Evolutionary conservation across 768 basidiomycete genomes (phyloP).

Genomic region (Scleroderma citrinum): DNA sequence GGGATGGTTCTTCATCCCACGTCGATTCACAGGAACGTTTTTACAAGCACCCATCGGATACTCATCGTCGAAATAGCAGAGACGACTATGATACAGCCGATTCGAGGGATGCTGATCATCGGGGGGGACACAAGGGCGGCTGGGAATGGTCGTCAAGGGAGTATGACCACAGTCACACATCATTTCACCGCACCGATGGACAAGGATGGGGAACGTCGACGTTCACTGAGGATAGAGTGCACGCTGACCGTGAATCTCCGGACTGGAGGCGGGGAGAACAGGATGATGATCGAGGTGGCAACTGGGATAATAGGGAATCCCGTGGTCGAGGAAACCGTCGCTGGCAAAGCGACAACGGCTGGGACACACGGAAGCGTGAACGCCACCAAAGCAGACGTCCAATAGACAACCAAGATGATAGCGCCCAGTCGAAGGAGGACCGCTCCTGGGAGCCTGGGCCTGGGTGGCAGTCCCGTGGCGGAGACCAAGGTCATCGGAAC

Average conservation of each 20-base stretch:
- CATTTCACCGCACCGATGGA: conserved; percentile 43
- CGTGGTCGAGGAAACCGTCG: conserved; percentile 25
- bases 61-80: conserved; percentile 46
- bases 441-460: conserved; percentile 72
- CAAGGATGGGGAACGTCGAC: conserved; percentile 37
- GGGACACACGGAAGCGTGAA: conserved; percentile 47
- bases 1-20: conserved; percentile 50
- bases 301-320: conserved; percentile 32
- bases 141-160: conserved; percentile 44
- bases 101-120: conserved; percentile 41
- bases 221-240: conserved; percentile 36
- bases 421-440: conserved; percentile 33
- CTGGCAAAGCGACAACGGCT: conserved; percentile 38
- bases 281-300: conserved; percentile 34
- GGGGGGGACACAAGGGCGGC: conserved; percentile 36
- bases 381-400: conserved; percentile 36
- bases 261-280: conserved; percentile 36
- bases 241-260: conserved; percentile 39
- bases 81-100: conserved; percentile 42
- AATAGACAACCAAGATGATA: conserved; percentile 23
- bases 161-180: conserved; percentile 39
- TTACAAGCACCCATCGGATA: conserved; percentile 37
- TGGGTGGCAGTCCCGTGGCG: conserved; percentile 48
- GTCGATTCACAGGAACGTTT: conserved; percentile 38
- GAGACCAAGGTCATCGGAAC: conserved; percentile 34